These are phyloP conservation scores for Botrytis fabae DNA, from an alignment of 2,329 filamentous ascomycete genomes.

Conservation along the genomic window DNA sequence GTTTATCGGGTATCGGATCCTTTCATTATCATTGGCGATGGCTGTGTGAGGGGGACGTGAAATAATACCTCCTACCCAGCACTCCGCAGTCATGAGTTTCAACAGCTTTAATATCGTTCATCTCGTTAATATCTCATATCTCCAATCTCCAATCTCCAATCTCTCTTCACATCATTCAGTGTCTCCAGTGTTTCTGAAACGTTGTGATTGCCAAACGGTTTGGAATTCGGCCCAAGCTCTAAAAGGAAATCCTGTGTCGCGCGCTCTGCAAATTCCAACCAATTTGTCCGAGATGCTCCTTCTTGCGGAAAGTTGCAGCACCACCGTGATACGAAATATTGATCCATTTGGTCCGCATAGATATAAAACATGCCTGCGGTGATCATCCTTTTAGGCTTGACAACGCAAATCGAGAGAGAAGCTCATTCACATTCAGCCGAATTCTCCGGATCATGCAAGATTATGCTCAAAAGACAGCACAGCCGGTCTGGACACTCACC, in stretches of 20 bases:
- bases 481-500: neutral
- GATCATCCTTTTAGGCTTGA: slow-evolving; percentile 2
- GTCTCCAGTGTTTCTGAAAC: slow-evolving; percentile 2
- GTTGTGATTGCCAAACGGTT: neutral
- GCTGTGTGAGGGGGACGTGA: neutral
- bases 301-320: neutral
- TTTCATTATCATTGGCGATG: neutral
- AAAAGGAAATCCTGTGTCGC: neutral
- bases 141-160: neutral
- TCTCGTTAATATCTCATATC: neutral
- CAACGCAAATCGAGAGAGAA: neutral
- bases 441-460: slow-evolving; percentile 18
- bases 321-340: neutral
- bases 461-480: slow-evolving; percentile 6
- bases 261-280: neutral
- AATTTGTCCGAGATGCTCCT: neutral
- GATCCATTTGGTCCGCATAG: neutral
- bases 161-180: neutral
- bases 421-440: neutral
- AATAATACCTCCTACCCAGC: too few species aligned
- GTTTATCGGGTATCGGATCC: neutral
- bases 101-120: neutral
- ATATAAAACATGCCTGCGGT: slow-evolving; percentile 16
- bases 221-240: neutral
- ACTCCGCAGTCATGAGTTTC: neutral